Base-by-base conservation (phyloP, 805 yeast species). In the Candida palmyrensis region DNA sequence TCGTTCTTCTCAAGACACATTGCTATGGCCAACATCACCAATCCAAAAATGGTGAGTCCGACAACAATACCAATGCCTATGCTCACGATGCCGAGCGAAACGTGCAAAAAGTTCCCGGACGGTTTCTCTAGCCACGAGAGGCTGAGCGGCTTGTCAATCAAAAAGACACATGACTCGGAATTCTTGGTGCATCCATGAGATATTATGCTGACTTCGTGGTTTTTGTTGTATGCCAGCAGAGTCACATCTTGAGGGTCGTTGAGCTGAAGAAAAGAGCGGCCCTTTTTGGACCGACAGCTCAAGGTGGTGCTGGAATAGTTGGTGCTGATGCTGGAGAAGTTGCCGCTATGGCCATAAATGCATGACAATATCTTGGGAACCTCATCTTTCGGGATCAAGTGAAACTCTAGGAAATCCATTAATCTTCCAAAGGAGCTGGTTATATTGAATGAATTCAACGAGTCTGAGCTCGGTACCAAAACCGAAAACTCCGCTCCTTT, bases 1-100 rank as follows among this genome's bases (percentile, higher is more conserved):
- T 39, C 23, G 6, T 18, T 26, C 18, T 27, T 31, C 24, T 51
- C 47, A 7, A 46, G 33, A 32, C 48, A 50, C 24, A 42, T 38
- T 22, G 54, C 35, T 6, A 53, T 37, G 3, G 45, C 41, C 22
- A 50, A 36, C 39, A 56, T 40, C 6, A 53, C 40, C 8, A 38
- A 32, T 2, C 57, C 56, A 39, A 55, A 54, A 6, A 65, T 44
- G 3, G 79, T 42, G 19, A 79, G 64, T 0, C 90, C 90, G 6
- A 80, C 47, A 2, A 82, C 55, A 3, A 81, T 60, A 5, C 92
- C 95, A 18, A 82, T 54, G 0, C 79, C 79, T 20, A 82, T 59
- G 10, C 90, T 84, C 13, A 79, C 68, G 33, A 76, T 68, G 5
- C 92, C 88, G 23, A 84, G 56, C 39, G 73, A 80, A 16, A 83